Percentiles rank a stretch among this genome's conserved stretches.
phyloP scores from a whole-genome alignment of 2,329 filamentous ascomycete species.

The Zelopaecilomyces penicillatus region DNA sequence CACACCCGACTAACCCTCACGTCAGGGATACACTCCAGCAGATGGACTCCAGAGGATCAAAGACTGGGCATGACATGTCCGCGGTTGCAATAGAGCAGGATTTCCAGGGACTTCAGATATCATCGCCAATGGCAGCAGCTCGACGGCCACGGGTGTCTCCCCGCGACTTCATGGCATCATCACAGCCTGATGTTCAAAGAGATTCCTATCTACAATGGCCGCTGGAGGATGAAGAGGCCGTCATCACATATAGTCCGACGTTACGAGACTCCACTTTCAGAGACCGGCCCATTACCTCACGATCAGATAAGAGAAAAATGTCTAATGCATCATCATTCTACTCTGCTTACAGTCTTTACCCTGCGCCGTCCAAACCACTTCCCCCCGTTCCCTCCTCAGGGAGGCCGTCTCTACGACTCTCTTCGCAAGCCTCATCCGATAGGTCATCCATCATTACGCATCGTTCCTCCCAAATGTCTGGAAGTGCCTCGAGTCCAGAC shows the following conservation, averaged over 20 bases:
- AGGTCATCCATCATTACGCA: slow-evolving; percentile 9
- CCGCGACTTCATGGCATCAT: slow-evolving; percentile 4
- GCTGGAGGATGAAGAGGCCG: slow-evolving; percentile 6
- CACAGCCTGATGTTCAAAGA: slow-evolving; percentile 4
- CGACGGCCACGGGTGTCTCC: slow-evolving; percentile 3
- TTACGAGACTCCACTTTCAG: no score
- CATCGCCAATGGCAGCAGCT: slow-evolving; percentile 3
- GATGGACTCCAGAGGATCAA: slow-evolving; percentile 2
- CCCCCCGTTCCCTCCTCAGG: slow-evolving; percentile 10
- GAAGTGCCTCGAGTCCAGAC: slow-evolving; percentile 6
- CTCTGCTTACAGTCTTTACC: slow-evolving; percentile 10
- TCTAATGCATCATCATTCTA: slow-evolving; percentile 10
- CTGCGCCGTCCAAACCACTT: slow-evolving; percentile 13
- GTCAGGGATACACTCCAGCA: slow-evolving; percentile 6
- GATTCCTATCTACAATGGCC: slow-evolving; percentile 7
- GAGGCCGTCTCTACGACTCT: slow-evolving; percentile 2
- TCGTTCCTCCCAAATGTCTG: slow-evolving; percentile 10
- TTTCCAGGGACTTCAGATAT: slow-evolving; percentile 2
- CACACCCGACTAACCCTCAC: not conserved
- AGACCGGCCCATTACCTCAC: not conserved
- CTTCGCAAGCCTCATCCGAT: slow-evolving; percentile 9
- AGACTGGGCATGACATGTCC: slow-evolving; percentile 2
- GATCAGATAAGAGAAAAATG: slow-evolving; percentile 4
- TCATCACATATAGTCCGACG: not conserved
- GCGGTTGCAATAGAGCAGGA: slow-evolving; percentile 4